phyloP scores from a whole-genome alignment of 1,139 yeast species.

The Yamadazyma triangularis region DNA sequence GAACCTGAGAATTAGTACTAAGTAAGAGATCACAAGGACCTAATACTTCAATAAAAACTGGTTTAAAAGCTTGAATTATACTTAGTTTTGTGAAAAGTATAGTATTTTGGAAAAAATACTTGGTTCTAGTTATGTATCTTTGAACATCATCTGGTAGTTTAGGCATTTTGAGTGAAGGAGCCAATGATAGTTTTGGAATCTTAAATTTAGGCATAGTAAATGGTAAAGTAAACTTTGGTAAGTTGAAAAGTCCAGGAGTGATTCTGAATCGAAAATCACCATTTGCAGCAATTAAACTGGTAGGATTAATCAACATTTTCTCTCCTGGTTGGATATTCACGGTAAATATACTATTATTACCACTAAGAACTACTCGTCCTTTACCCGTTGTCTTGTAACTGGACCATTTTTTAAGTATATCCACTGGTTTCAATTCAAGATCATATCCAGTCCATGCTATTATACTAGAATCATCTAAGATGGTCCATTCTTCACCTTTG shows the following conservation, averaged over 20 bases:
- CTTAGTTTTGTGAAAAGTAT: slow-evolving; percentile 10
- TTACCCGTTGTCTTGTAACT: slow-evolving; percentile 26
- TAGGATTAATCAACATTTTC: slow-evolving; percentile 29
- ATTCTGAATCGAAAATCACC: slow-evolving; percentile 3
- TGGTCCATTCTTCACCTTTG: slow-evolving; percentile 26
- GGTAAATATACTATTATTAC: slow-evolving; percentile 30
- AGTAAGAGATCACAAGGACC: slow-evolving; percentile 26
- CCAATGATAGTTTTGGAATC: not conserved
- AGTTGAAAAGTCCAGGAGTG: not conserved
- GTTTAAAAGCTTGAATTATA: slow-evolving; percentile 13
- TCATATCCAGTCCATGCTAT: slow-evolving; percentile 47
- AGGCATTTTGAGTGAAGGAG: too few relatives aligned
- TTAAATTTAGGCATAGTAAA: not conserved
- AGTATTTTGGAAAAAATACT: slow-evolving; percentile 6
- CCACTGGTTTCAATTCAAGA: slow-evolving; percentile 17
- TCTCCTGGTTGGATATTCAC: slow-evolving; percentile 27
- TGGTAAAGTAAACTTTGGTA: slow-evolving; percentile 7
- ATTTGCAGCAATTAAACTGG: slow-evolving; percentile 31
- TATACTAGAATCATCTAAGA: slow-evolving; percentile 26
- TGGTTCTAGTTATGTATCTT: not conserved
- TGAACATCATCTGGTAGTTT: slow-evolving; percentile 1
- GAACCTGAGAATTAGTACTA: slow-evolving; percentile 13
- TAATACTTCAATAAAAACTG: slow-evolving; percentile 18
- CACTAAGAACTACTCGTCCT: slow-evolving; percentile 35
- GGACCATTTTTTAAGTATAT: slow-evolving; percentile 14